phyloP scores from a whole-genome alignment of 2,329 filamentous ascomycete genomes.

The Mariannaea elegans region DNA sequence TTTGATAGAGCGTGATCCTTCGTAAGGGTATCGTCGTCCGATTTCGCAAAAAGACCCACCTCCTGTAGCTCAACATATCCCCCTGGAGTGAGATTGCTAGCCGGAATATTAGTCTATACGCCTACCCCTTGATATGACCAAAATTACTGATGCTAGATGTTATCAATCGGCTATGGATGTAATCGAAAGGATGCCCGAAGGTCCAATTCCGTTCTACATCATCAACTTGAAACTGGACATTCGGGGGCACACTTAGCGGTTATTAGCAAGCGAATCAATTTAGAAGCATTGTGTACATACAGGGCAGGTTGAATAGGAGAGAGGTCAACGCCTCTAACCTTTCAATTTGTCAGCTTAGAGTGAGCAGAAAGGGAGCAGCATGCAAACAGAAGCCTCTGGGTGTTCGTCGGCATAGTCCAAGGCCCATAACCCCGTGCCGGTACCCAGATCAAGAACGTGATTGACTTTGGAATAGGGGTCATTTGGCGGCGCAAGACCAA shows the following conservation, averaged over 20 bases:
- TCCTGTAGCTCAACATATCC: constrained; percentile 30
- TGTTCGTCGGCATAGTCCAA: constrained; percentile 13
- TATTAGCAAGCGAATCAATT: not conserved
- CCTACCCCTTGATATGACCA: too few relatives aligned
- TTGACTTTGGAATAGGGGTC: not conserved
- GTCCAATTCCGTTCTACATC: constrained; percentile 33
- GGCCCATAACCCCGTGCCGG: constrained; percentile 5
- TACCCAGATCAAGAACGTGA: constrained; percentile 8
- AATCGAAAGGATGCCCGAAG: constrained; percentile 29
- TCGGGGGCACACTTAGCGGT: constrained; percentile 5
- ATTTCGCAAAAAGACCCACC: constrained; percentile 24
- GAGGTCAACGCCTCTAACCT: not conserved
- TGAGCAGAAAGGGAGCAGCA: not conserved
- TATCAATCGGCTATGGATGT: constrained; percentile 34
- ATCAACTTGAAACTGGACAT: constrained; percentile 31
- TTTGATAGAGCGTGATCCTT: constrained; percentile 27
- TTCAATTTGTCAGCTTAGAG: not conserved
- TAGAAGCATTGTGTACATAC: not conserved
- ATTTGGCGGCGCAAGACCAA: constrained; percentile 10
- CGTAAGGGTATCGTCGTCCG: constrained; percentile 28
- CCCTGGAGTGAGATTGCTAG: constrained; percentile 25
- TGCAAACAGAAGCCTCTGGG: not conserved
- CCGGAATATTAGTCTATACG: too few relatives aligned
- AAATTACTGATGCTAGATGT: constrained; percentile 29
- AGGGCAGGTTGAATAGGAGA: constrained; percentile 5